Evolutionary conservation across 495 filamentous ascomycete species (phyloP).

Genomic region (Extremus antarcticus): DNA sequence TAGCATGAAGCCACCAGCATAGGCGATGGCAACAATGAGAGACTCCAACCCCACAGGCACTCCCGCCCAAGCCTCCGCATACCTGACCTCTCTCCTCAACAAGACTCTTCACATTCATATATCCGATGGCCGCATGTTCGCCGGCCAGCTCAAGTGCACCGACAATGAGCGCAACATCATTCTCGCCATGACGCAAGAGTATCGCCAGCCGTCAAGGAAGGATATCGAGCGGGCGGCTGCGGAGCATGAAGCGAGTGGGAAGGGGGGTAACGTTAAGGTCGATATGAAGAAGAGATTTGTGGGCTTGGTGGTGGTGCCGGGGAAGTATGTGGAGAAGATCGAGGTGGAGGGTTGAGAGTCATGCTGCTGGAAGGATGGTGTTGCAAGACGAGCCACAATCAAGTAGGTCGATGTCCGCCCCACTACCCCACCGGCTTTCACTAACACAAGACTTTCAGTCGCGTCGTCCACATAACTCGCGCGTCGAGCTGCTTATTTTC

Average conservation of each 20-base stretch:
- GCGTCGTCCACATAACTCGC: too few relatives aligned
- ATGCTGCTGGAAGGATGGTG: too few relatives aligned
- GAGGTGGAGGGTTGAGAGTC: conserved; percentile 65
- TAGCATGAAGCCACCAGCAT: background rate
- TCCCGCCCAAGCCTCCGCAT: background rate
- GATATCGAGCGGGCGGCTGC: conserved; percentile 26
- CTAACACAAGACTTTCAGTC: too few relatives aligned
- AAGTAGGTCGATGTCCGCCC: too few relatives aligned
- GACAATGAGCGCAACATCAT: conserved; percentile 85
- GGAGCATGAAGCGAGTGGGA: conserved; percentile 21
- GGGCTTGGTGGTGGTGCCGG: conserved; percentile 83
- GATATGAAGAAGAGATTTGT: conserved; percentile 77
- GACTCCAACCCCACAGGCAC: background rate
- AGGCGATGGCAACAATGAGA: background rate
- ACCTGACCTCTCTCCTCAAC: conserved; percentile 37
- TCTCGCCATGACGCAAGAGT: conserved; percentile 75
- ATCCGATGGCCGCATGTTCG: conserved; percentile 77
- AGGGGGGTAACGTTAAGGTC: conserved; percentile 38
- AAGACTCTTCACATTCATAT: conserved; percentile 68
- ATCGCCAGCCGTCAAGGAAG: conserved; percentile 41
- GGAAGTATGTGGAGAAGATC: conserved; percentile 72
- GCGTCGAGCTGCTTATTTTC: too few relatives aligned
- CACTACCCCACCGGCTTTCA: too few relatives aligned
- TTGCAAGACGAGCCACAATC: too few relatives aligned
- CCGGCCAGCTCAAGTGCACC: conserved; percentile 85